Percentiles rank a stretch among this genome's conserved stretches.
Evolutionary conservation across 2,329 filamentous ascomycete genomes (phyloP).

Genomic region (Monilinia vaccinii-corymbosi): DNA sequence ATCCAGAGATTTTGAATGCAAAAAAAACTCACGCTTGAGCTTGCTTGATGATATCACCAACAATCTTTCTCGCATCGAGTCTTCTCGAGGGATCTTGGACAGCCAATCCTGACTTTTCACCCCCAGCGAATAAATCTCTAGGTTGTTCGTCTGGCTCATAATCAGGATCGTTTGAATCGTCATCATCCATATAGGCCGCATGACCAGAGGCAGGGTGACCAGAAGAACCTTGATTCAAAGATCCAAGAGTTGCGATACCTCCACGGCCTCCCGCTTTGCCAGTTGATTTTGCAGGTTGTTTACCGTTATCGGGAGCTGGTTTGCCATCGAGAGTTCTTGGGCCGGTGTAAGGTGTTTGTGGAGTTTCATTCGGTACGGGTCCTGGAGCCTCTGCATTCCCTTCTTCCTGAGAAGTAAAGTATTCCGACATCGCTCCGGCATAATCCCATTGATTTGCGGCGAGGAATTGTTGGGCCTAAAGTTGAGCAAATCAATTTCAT

Average conservation of each 20-base stretch:
- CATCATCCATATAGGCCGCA: conserved; percentile 42
- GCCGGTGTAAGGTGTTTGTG: conserved; percentile 42
- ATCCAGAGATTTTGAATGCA: background rate
- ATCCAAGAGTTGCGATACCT: conserved; percentile 53
- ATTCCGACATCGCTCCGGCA: conserved; percentile 50
- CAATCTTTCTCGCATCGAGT: conserved; percentile 45
- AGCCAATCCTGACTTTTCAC: conserved; percentile 70
- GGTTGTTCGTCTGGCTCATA: conserved; percentile 47
- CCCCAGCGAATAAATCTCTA: conserved; percentile 70
- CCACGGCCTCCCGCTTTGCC: conserved; percentile 23
- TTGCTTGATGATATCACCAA: conserved; percentile 56
- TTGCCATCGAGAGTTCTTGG: conserved; percentile 55
- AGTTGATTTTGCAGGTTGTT: conserved; percentile 12
- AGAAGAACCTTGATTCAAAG: conserved; percentile 26
- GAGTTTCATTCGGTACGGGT: conserved; percentile 20
- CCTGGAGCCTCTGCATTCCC: conserved; percentile 37
- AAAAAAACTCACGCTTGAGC: conserved; percentile 43
- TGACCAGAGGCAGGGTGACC: conserved; percentile 31
- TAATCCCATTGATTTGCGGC: conserved; percentile 58
- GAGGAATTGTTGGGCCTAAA: conserved; percentile 59
- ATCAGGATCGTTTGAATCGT: conserved; percentile 51
- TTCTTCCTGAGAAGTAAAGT: conserved; percentile 49
- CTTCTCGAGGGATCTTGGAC: conserved; percentile 48
- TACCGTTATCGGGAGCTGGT: conserved; percentile 37
- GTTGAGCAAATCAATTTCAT: background rate